Base-by-base conservation (phyloP, 2,329 filamentous ascomycete genomes). In the Paecilomyces sp. region DNA sequence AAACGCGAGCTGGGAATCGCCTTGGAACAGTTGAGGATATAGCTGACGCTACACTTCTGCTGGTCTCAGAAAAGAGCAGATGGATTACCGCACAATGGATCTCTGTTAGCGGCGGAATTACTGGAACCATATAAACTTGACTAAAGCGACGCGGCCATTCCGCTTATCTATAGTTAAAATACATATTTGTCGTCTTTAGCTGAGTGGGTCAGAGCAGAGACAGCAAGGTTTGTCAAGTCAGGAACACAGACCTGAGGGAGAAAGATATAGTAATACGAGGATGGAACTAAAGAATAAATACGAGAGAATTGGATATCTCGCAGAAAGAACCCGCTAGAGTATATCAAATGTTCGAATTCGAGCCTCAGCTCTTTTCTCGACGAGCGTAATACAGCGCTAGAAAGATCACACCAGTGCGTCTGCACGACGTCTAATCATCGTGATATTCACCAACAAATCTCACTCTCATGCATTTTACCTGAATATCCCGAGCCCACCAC, bases 21-120 rank as follows among this genome's bases (percentile, higher is more conserved):
- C 53, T 70, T 1, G 77, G 77, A 0, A 73, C 67, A 0, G 58
- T 67, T 2, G 73, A 73, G 18, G 79, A 81, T 58, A 68, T 81
- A 51, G 79, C 73, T 0, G 77, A 80, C 61, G 76, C 75, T 0
- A 74, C 76, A 28, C 60, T 78, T 28, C 60, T 79, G 53, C 58
- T 80, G 2, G 75, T 69, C 1, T 72, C 66, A 7, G 74, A 78
- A 60, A 74, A 75, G 59, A 72, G 70, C 30, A 65, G 77, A 4
- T 80, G 78, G 78, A 75, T 80, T n/a, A 79, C 77, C 0, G 78
- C 72, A n/a, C 76, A 79, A 68, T 71, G 67, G 33, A 75, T 79
- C 60, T 72, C 69, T 1, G 75, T 73, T 41, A 77, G 70, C 54
- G 75, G 73, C 22, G 75, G 72, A 4, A 66, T 75, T 24, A 73